Evolutionary conservation across 495 filamentous ascomycete species (phyloP), one percentile per base, ranked within the genome.

Genomic region (Oidiodendron maius): DNA sequence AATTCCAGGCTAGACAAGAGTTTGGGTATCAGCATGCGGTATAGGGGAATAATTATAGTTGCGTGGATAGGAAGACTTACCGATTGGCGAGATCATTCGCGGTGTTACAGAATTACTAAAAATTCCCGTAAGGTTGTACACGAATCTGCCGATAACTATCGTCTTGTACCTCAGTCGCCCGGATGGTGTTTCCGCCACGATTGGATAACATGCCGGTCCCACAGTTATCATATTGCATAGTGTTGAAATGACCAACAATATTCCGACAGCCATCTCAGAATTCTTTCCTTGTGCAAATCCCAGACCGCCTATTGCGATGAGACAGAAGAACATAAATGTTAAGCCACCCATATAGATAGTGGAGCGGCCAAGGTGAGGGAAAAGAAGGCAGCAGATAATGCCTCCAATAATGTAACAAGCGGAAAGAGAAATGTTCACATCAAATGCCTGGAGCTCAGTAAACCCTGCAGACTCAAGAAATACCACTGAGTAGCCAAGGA

Each of bases 391-490:
- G 4, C 32, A 72, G 8, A 71, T 65, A 24, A 76, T 68, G 3
- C 68, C 71, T 35, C 58, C 50, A 4, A 62, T 25, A 12, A 61
- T 53, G 6, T 53, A 57, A 3, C 59, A 46, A 6, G 40, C 58
- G 21, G 55, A 61, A 5, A 84, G 53, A 10, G 49, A 52, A 25
- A 56, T 53, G 21, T 52, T 56, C 34, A 50, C 28, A 12, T 71
- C 55, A 39, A 76, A 77, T 3, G 74, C 70, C 4, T 65, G 54
- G 13, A 65, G 53, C 0, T 69, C 68, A 0, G 68, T 56, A 25
- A 83, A 57, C 1, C 81, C 81, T 1, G 80, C 80, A 23, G 75
- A 70, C 43, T 74, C 67, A 61, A 82, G 82, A 64, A 85, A 82
- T 35, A 79, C 79, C 1, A 78, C 81, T 0, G 74, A 74, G 44